These are phyloP conservation scores for Fomitopsis betulina DNA, from an alignment of 1,284 basidiomycete species.

Conservation along the genomic window DNA sequence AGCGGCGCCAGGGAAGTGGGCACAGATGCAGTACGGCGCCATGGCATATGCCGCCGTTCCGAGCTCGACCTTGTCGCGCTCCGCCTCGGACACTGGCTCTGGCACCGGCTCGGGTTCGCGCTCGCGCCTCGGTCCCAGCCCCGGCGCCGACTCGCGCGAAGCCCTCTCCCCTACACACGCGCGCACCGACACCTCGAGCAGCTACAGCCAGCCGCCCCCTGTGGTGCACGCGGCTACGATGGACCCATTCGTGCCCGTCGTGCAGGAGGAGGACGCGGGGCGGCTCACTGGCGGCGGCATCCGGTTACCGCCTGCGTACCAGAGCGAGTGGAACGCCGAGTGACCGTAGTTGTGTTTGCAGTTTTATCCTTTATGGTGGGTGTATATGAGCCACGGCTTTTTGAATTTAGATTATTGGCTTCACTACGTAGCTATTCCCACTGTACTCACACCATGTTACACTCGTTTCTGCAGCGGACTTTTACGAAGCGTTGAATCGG, in stretches of 20 bases:
- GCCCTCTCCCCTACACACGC: background rate
- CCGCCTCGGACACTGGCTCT: background rate
- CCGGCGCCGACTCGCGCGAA: background rate
- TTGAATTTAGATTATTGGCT: too few species aligned
- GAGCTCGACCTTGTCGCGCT: background rate
- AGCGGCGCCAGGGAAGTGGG: background rate
- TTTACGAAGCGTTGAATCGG: too few species aligned
- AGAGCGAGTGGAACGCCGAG: slow-evolving; percentile 1
- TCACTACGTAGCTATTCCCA: too few species aligned
- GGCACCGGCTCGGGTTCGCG: background rate
- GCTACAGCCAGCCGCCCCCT: background rate
- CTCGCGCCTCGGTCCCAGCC: background rate
- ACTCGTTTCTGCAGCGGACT: too few species aligned
- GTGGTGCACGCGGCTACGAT: background rate
- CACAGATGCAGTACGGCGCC: background rate
- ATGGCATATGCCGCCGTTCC: background rate
- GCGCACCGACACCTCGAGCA: background rate
- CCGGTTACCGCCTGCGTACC: background rate
- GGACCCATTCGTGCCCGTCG: background rate
- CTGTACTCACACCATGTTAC: too few species aligned
- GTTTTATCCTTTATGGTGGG: too few species aligned
- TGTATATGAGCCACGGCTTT: too few species aligned
- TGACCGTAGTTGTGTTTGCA: background rate
- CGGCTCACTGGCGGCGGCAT: background rate
- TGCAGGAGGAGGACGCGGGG: background rate